Conservation (phyloP, 176 grass and related monocot species). For the Carex pumila region DNA sequence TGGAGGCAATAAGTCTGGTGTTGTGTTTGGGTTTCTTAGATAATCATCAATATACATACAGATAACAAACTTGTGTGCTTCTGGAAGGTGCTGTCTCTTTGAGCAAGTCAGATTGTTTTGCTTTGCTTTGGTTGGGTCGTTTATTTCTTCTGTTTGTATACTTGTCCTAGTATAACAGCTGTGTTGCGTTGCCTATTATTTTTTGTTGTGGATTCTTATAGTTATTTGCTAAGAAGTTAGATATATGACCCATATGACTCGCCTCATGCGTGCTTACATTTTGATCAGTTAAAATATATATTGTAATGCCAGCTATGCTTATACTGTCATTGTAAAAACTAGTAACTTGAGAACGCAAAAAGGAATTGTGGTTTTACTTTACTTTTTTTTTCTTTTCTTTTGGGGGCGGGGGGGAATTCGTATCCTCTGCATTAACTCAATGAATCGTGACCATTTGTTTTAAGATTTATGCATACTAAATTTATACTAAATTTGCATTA, state of each 20-base stretch:
- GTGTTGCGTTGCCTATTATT: background rate
- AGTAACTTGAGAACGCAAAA: background rate
- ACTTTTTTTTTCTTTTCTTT: too few species aligned
- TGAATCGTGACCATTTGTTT: too few species aligned
- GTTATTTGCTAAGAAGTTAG: background rate
- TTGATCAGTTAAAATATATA: background rate
- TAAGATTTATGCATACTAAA: too few species aligned
- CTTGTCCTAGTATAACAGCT: constrained; percentile 9
- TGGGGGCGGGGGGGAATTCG: too few species aligned
- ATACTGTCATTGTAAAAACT: background rate
- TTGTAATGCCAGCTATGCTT: too few species aligned
- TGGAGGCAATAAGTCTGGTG: constrained; percentile 16
- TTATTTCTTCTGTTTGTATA: background rate
- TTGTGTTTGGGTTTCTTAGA: constrained; percentile 4
- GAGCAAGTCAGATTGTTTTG: constrained; percentile 18
- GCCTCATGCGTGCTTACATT: background rate
- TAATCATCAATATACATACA: constrained; percentile 22
- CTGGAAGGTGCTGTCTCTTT: constrained; percentile 3
- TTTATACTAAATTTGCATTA: too few species aligned
- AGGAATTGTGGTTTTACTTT: too few species aligned
- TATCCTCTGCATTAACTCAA: too few species aligned
- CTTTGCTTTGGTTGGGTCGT: background rate
- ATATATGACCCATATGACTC: background rate
- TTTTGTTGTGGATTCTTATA: background rate
- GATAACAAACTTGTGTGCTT: constrained; percentile 25